Evolutionary conservation across 805 yeast genomes (phyloP).

Genomic region (Yamadazyma kitorensis): DNA sequence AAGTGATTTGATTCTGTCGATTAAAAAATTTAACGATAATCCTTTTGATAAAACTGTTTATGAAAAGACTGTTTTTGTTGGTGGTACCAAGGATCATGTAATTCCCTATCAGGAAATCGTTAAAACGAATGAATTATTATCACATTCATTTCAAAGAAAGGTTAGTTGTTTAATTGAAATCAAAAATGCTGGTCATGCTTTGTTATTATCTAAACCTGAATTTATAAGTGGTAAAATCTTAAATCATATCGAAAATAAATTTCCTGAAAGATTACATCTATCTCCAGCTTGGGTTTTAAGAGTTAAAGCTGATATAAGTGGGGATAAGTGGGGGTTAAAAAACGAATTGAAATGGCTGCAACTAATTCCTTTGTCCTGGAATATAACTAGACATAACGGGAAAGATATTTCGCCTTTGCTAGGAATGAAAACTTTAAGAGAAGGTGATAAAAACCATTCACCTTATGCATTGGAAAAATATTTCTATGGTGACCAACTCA

Average conservation of each 20-base stretch:
- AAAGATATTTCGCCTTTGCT: slow-evolving; percentile 45
- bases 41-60: slow-evolving; percentile 26
- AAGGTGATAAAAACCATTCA: slow-evolving; percentile 58
- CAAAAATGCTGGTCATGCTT: slow-evolving; percentile 60
- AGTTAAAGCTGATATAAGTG: slow-evolving; percentile 58
- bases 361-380: slow-evolving; percentile 48
- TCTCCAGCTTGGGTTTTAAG: slow-evolving; percentile 71
- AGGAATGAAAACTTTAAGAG: slow-evolving; percentile 74
- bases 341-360: slow-evolving; percentile 71
- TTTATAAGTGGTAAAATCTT: slow-evolving; percentile 58
- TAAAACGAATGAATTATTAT: slow-evolving; percentile 25
- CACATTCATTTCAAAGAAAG: slow-evolving; percentile 19
- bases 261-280: slow-evolving; percentile 49
- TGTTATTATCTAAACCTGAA: slow-evolving; percentile 63
- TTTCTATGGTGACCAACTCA: slow-evolving; percentile 27
- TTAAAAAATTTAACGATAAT: slow-evolving; percentile 33
- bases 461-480: slow-evolving; percentile 51
- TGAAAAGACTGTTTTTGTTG: slow-evolving; percentile 52
- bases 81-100: slow-evolving; percentile 56
- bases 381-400: slow-evolving; percentile 30
- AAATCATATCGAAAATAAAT: slow-evolving; percentile 50
- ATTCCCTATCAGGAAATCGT: slow-evolving; percentile 46
- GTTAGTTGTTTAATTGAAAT: slow-evolving; percentile 36
- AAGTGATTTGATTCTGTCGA: slow-evolving; percentile 43
- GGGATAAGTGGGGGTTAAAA: slow-evolving; percentile 78